Percentiles rank a stretch among this genome's conserved stretches.
Conservation (phyloP, 2,329 filamentous ascomycete genomes). For the Fulvia fulva region DNA sequence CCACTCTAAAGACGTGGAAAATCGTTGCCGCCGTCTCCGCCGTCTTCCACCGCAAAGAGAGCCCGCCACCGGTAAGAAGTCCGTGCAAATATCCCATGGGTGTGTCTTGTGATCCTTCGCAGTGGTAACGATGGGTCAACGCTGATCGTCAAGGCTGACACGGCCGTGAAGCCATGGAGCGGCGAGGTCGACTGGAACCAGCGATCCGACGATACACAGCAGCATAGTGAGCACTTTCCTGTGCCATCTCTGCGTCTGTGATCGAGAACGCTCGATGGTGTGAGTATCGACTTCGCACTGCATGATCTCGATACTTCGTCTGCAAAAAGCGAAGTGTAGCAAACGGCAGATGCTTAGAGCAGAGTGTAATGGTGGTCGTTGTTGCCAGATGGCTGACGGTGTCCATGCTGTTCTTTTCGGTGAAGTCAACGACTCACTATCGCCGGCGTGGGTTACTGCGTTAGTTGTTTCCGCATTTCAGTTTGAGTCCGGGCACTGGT, state of each 20-base stretch:
- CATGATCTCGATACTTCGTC: slow-evolving; percentile 1
- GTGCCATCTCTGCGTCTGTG: not conserved
- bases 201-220: not conserved
- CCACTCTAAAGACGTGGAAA: slow-evolving; percentile 18
- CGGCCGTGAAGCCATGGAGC: not conserved
- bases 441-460: not conserved
- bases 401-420: not conserved
- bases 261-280: not conserved
- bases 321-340: not conserved
- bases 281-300: not conserved
- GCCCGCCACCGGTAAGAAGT: slow-evolving; percentile 18
- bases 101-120: no score
- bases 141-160: not conserved
- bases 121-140: not conserved
- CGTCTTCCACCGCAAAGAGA: slow-evolving; percentile 19
- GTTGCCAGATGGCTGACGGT: slow-evolving; percentile 1
- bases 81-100: slow-evolving; percentile 15
- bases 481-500: not conserved
- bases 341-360: not conserved
- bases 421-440: not conserved
- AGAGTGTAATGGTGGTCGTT: not conserved
- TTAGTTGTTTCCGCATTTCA: not conserved
- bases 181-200: not conserved
- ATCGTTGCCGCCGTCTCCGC: slow-evolving; percentile 19
- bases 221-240: not conserved